These are phyloP conservation scores for Leccinum longicurvipes DNA, from an alignment of 768 basidiomycete genomes.

Conservation along the genomic window DNA sequence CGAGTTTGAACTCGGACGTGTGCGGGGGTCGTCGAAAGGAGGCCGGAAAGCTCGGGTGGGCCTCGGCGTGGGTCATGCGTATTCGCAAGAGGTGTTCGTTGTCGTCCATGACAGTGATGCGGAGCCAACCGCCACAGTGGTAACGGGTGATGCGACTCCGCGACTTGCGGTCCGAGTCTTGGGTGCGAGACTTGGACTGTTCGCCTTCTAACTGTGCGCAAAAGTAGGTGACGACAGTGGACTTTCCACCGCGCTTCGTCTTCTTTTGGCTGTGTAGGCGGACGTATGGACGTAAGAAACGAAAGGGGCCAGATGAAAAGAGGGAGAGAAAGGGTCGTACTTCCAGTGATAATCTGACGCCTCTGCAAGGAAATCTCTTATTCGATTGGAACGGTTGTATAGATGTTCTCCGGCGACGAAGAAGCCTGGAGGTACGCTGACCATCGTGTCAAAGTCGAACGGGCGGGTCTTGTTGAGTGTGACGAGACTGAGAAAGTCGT, in stretches of 20 bases:
- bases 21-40: slow-evolving; percentile 33
- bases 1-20: slow-evolving; percentile 33
- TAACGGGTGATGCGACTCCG: slow-evolving; percentile 34
- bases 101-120: slow-evolving; percentile 36
- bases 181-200: slow-evolving; percentile 33
- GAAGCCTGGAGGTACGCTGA: slow-evolving; percentile 30
- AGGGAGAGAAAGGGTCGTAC: slow-evolving; percentile 24
- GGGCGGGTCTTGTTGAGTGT: slow-evolving; percentile 32
- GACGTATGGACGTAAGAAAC: neutral
- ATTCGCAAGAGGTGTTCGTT: slow-evolving; percentile 34
- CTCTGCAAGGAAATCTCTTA: slow-evolving; percentile 33
- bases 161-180: slow-evolving; percentile 33
- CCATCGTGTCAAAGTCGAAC: slow-evolving; percentile 35
- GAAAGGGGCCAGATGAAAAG: neutral
- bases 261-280: slow-evolving; percentile 27
- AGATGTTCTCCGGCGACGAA: slow-evolving; percentile 32
- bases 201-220: slow-evolving; percentile 35
- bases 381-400: slow-evolving; percentile 35
- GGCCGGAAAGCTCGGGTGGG: slow-evolving; percentile 31
- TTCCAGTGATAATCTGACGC: slow-evolving; percentile 37
- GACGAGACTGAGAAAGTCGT: slow-evolving; percentile 33
- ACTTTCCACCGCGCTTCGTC: slow-evolving; percentile 34
- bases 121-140: slow-evolving; percentile 34
- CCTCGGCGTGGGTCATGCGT: slow-evolving; percentile 35
- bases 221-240: slow-evolving; percentile 35